A percentile compares a stretch with the other conserved stretches of the same genome.
Evolutionary conservation across 2,329 filamentous ascomycete species (phyloP).

Genomic region (Talaromyces sp.): DNA sequence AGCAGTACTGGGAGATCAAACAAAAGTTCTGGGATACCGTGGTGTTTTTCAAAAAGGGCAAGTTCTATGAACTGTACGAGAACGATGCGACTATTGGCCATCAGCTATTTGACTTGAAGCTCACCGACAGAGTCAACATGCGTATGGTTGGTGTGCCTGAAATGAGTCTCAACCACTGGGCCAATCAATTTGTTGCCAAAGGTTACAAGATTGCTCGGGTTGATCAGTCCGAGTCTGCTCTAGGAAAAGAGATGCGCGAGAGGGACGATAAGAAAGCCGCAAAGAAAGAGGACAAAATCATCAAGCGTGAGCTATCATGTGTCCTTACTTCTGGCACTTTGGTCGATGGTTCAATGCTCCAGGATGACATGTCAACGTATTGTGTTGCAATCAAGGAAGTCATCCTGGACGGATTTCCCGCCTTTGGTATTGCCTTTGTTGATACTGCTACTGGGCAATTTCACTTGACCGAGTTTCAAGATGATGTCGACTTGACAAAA

Average conservation of each 20-base stretch:
- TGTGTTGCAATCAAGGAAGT: constrained; percentile 91
- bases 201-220: constrained; percentile 96
- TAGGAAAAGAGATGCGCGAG: constrained; percentile 99
- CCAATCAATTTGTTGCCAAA: constrained; percentile 96
- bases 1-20: constrained; percentile 99
- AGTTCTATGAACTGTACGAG: constrained; percentile 98
- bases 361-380: constrained; percentile 95
- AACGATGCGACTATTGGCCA: constrained; percentile 96
- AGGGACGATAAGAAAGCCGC: constrained; percentile 55
- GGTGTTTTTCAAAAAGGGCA: constrained; percentile 99
- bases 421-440: constrained; percentile 88
- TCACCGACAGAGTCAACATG: constrained; percentile 98
- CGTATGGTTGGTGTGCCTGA: constrained; percentile 98
- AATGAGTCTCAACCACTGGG: constrained; percentile 92
- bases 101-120: constrained; percentile 93
- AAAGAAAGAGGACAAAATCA: constrained; percentile 87
- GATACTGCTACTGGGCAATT: constrained; percentile 96
- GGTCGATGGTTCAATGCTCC: constrained; percentile 93
- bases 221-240: constrained; percentile 91
- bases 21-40: constrained; percentile 96
- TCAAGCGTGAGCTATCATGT: constrained; percentile 81
- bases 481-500: constrained; percentile 89
- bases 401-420: constrained; percentile 64
- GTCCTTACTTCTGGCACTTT: constrained; percentile 89
- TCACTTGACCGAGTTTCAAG: constrained; percentile 83